These are phyloP conservation scores for Marsdenia floribunda DNA, from an alignment of 257 asterid species.

Conservation along the genomic window DNA sequence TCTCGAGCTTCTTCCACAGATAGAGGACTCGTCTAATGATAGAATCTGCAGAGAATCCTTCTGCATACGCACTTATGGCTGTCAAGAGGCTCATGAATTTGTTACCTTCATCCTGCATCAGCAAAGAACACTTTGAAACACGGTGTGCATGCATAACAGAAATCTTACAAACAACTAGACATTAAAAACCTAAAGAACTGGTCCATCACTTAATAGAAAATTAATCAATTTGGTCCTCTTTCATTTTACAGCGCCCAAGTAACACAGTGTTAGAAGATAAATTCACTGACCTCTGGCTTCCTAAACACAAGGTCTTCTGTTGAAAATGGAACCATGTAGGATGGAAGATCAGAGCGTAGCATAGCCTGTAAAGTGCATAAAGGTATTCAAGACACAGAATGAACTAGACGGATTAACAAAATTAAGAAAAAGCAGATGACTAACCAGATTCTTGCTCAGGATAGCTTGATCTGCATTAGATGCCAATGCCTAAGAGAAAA, in stretches of 20 bases:
- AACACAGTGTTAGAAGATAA: not conserved
- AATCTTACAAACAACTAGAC: not conserved
- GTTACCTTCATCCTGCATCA: conserved; percentile 77
- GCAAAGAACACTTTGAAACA: conserved; percentile 2
- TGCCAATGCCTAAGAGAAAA: conserved; percentile 53
- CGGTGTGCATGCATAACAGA: not conserved
- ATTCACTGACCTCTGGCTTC: conserved; percentile 75
- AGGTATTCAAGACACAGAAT: conserved; percentile 7
- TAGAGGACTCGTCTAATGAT: conserved; percentile 63
- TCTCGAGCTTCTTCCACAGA: conserved; percentile 86
- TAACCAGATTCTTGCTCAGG: conserved; percentile 78
- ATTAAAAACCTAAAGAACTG: not conserved
- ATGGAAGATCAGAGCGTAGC: conserved; percentile 91
- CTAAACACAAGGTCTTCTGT: conserved; percentile 58
- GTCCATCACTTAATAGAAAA: too few relatives aligned
- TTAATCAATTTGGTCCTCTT: too few relatives aligned
- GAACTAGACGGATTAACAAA: not conserved
- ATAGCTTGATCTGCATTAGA: conserved; percentile 82
- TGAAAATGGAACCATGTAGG: conserved; percentile 85
- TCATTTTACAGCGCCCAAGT: not conserved
- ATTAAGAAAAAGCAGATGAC: conserved; percentile 6
- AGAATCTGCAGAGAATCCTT: conserved; percentile 87
- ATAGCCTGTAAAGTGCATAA: conserved; percentile 50
- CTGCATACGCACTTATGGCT: conserved; percentile 91
- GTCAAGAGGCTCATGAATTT: conserved; percentile 78